Evolutionary conservation across 371 early-diverging fungal species (phyloP), one percentile per base, ranked within the genome.

Genomic region (Lichtheimia ramosa): DNA sequence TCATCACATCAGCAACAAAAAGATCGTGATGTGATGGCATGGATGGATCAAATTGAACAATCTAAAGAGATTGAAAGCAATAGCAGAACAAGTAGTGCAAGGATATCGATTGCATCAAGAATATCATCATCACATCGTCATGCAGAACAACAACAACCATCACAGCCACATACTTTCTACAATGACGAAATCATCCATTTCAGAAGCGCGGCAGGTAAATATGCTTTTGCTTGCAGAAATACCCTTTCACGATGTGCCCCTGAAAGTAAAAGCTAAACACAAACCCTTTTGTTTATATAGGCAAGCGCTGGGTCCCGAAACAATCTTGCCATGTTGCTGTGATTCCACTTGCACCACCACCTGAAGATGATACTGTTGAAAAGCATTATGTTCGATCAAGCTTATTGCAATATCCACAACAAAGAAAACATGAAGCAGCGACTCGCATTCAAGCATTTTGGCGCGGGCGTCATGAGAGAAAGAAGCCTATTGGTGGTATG

Each of bases 41-140:
- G 77, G 77, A 77, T 77, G 50, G 64, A 59, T n/a, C 66, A 73
- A 56, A 64, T 77, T 7, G 73, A 75, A 54, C 43, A 61, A 61
- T 61, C 66, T 6, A 62, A 46, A 43, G 40, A 15, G 21, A 40
- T 40, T 39, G 40, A 40, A 14, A 34, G 27, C 53, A 34, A 34
- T 39, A 34, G 52, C 18, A 52, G 39, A 52, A 52, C 14, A 27
- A 27, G 27, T 7, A 34, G 34, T 34, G 34, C 34, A 8, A 6
- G 34, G 6, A 34, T 34, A 34, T 40, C 53, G 18, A 18, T 18
- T 40, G 5, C 53, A 12, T 39, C 40, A 5, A 10, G 18, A 15
- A 40, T 43, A 55, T 14, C 23, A 41, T 43, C 43, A 21, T 34
- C 53, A n/a, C 51, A 14, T 25, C 40, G 53, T 16, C 7, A n/a